Evolutionary conservation across 805 yeast genomes (phyloP).

Genomic region (Citeromyces matritensis): DNA sequence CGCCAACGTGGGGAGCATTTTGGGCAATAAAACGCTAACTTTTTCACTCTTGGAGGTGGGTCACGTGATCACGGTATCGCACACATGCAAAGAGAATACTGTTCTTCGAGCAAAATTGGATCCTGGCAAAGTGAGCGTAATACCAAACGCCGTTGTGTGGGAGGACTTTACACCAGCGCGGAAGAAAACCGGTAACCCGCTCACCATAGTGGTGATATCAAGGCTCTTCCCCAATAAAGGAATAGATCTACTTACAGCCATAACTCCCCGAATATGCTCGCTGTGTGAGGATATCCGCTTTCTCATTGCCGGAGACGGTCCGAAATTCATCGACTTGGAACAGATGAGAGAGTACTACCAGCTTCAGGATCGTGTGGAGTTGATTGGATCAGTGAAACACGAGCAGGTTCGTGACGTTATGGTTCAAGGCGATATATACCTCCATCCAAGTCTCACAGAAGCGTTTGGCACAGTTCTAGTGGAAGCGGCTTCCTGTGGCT

Average conservation of each 20-base stretch:
- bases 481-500: constrained; percentile 95
- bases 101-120: constrained; percentile 75
- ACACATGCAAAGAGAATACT: constrained; percentile 92
- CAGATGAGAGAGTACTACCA: constrained; percentile 86
- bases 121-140: constrained; percentile 70
- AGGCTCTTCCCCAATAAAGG: constrained; percentile 94
- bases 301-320: constrained; percentile 93
- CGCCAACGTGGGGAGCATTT: constrained; percentile 66
- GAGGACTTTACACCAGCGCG: constrained; percentile 54
- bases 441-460: constrained; percentile 90
- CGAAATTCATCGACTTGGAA: constrained; percentile 82
- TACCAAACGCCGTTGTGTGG: constrained; percentile 90
- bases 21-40: constrained; percentile 76
- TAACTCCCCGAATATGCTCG: constrained; percentile 72
- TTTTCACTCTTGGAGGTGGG: constrained; percentile 80
- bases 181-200: constrained; percentile 14
- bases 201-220: constrained; percentile 84
- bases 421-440: constrained; percentile 85
- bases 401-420: constrained; percentile 88
- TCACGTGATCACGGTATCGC: constrained; percentile 91
- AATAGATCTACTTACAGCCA: constrained; percentile 71
- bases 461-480: constrained; percentile 96
- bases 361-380: constrained; percentile 74
- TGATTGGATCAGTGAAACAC: constrained; percentile 80
- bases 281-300: constrained; percentile 52